phyloP scores from a whole-genome alignment of 768 basidiomycete genomes.

The Hericium alpestre region DNA sequence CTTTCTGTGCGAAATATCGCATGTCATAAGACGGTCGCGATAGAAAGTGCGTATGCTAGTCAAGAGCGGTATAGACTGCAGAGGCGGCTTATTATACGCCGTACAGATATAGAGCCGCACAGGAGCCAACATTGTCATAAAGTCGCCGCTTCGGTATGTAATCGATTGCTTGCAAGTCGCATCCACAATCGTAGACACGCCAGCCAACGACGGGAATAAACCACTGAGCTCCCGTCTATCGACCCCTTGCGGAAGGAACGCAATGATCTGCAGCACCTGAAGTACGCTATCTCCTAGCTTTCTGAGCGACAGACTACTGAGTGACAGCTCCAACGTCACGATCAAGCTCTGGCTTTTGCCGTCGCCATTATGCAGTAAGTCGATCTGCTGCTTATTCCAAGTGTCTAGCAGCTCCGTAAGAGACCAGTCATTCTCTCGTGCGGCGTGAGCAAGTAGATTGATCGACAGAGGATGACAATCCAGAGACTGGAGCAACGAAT shows the following conservation, averaged over 20 bases:
- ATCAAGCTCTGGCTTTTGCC: not conserved
- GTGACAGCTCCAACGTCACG: not conserved
- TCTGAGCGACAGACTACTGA: not conserved
- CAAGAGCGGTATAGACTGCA: not conserved
- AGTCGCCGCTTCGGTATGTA: not conserved
- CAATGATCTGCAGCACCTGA: not conserved
- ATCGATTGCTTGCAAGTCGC: not conserved
- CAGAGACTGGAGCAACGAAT: not conserved
- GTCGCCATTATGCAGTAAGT: not conserved
- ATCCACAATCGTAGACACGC: not conserved
- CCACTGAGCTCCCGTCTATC: not conserved
- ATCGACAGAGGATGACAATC: not conserved
- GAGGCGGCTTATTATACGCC: not conserved
- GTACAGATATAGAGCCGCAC: not conserved
- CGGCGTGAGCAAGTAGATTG: not conserved
- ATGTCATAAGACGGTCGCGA: not conserved
- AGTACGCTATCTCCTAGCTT: not conserved
- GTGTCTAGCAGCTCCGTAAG: not conserved
- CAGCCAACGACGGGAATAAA: not conserved
- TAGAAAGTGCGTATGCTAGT: not conserved
- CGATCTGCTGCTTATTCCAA: not conserved
- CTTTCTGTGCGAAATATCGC: too few species aligned
- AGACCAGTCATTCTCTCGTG: not conserved
- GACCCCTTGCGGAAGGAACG: not conserved
- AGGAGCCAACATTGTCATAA: not conserved